Percentiles rank a stretch among this genome's conserved stretches.
Evolutionary conservation across 1,284 basidiomycete species (phyloP).

Genomic region (Singerocomus inundabilis): DNA sequence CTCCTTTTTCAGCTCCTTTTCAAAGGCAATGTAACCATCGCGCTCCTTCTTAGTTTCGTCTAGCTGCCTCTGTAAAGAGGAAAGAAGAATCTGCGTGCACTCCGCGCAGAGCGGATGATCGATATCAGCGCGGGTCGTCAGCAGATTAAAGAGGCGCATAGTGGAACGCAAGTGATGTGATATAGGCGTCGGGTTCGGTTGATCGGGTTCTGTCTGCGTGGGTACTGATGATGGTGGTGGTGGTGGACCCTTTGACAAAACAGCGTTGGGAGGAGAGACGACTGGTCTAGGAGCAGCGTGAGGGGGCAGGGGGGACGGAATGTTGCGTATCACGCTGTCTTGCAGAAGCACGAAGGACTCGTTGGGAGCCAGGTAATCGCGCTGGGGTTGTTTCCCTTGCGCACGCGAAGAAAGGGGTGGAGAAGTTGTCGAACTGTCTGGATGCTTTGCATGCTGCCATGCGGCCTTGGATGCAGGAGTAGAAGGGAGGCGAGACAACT

Average conservation of each 20-base stretch:
- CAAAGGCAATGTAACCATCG: slow-evolving; percentile 91
- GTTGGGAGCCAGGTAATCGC: slow-evolving; percentile 53
- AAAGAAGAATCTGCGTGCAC: slow-evolving; percentile 84
- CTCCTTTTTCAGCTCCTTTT: slow-evolving; percentile 79
- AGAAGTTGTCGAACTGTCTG: slow-evolving; percentile 34
- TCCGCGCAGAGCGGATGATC: slow-evolving; percentile 96
- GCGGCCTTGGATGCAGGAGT: slow-evolving; percentile 57
- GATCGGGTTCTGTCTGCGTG: slow-evolving; percentile 44
- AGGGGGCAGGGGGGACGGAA: slow-evolving; percentile 48
- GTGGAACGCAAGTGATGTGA: slow-evolving; percentile 77
- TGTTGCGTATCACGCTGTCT: slow-evolving; percentile 71
- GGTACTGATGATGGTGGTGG: slow-evolving; percentile 19
- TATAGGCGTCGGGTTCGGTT: slow-evolving; percentile 66
- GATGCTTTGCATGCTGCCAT: slow-evolving; percentile 54
- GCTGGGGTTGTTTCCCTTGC: slow-evolving; percentile 56
- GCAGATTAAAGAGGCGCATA: slow-evolving; percentile 71
- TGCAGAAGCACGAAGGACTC: slow-evolving; percentile 91
- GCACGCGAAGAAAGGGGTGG: slow-evolving; percentile 45
- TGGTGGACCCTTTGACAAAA: slow-evolving; percentile 22
- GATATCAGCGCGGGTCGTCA: slow-evolving; percentile 79
- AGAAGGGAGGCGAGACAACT: slow-evolving; percentile 54
- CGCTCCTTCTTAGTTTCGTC: slow-evolving; percentile 90
- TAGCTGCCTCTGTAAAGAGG: slow-evolving; percentile 76
- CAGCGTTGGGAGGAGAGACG: slow-evolving; percentile 34
- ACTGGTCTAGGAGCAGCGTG: slow-evolving; percentile 41